Conservation (phyloP, 208 protist genomes). For the Acanthamoeba lenticulata region DNA sequence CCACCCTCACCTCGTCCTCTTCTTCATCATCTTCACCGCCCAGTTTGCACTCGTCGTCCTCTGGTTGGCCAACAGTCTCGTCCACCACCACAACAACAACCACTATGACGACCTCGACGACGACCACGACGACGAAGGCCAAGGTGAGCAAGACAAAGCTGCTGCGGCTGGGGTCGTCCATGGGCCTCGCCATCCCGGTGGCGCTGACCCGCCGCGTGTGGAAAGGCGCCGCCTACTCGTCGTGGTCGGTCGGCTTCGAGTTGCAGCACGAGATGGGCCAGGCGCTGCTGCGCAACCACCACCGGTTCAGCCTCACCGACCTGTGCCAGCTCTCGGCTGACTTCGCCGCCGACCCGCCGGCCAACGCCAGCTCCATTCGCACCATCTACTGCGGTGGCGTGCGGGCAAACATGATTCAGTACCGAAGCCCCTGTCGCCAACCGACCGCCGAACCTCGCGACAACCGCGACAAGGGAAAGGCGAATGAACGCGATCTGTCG, state of each 20-base stretch:
- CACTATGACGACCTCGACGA: background rate
- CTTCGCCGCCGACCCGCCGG: slow-evolving; percentile 25
- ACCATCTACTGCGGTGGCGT: slow-evolving; percentile 46
- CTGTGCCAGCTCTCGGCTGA: slow-evolving; percentile 33
- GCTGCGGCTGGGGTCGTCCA: slow-evolving; percentile 42
- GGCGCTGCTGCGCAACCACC: slow-evolving; percentile 50
- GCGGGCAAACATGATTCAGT: background rate
- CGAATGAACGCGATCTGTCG: background rate
- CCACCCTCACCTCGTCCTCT: background rate
- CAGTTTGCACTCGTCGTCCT: background rate
- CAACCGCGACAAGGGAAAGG: background rate
- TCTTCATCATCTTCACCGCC: background rate
- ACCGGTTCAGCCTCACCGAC: slow-evolving; percentile 40
- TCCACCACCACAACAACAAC: background rate
- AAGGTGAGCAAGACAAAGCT: slow-evolving; percentile 45
- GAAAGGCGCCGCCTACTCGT: slow-evolving; percentile 56
- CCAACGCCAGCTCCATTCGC: background rate
- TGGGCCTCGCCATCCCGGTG: background rate
- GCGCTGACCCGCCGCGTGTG: background rate
- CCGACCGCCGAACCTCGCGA: background rate
- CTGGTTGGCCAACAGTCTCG: background rate
- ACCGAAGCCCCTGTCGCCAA: background rate
- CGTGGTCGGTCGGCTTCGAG: slow-evolving; percentile 61
- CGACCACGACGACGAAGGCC: background rate
- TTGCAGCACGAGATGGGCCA: slow-evolving; percentile 57